Percentiles rank a stretch among this genome's conserved stretches.
phyloP scores from a whole-genome alignment of 805 yeast genomes.

The Teunomyces cretensis region DNA sequence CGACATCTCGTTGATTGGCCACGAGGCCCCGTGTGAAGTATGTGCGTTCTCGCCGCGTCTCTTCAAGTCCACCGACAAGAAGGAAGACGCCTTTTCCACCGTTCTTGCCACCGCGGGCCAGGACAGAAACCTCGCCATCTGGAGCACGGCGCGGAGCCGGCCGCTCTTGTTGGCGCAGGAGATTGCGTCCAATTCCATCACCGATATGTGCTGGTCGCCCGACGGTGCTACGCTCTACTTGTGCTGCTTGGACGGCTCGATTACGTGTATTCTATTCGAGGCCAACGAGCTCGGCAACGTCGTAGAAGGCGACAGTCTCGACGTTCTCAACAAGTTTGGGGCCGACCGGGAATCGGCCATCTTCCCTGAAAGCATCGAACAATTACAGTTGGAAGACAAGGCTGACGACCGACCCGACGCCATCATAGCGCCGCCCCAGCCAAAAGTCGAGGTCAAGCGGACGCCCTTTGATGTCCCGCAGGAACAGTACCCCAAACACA shows the following conservation, averaged over 20 bases:
- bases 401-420: slow-evolving; percentile 31
- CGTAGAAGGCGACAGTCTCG: slow-evolving; percentile 61
- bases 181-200: slow-evolving; percentile 71
- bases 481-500: not conserved
- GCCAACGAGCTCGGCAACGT: slow-evolving; percentile 61
- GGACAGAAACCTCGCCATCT: slow-evolving; percentile 81
- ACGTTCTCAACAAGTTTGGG: slow-evolving; percentile 74
- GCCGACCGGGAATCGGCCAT: slow-evolving; percentile 81
- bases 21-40: slow-evolving; percentile 83
- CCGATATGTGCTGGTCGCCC: slow-evolving; percentile 89
- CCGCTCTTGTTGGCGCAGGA: slow-evolving; percentile 83
- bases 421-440: not conserved
- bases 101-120: slow-evolving; percentile 96
- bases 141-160: slow-evolving; percentile 76
- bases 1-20: slow-evolving; percentile 71
- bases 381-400: slow-evolving; percentile 68
- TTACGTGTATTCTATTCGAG: slow-evolving; percentile 66
- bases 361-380: slow-evolving; percentile 85
- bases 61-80: slow-evolving; percentile 37
- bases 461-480: not conserved
- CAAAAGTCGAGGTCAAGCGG: not conserved
- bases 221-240: slow-evolving; percentile 72
- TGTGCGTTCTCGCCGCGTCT: slow-evolving; percentile 71
- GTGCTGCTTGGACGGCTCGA: slow-evolving; percentile 82
- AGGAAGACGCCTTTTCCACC: slow-evolving; percentile 49